Evolutionary conservation across 257 asterid genomes (phyloP), one percentile per base, ranked within the genome.

Genomic region (Jaltomata sinuosa): DNA sequence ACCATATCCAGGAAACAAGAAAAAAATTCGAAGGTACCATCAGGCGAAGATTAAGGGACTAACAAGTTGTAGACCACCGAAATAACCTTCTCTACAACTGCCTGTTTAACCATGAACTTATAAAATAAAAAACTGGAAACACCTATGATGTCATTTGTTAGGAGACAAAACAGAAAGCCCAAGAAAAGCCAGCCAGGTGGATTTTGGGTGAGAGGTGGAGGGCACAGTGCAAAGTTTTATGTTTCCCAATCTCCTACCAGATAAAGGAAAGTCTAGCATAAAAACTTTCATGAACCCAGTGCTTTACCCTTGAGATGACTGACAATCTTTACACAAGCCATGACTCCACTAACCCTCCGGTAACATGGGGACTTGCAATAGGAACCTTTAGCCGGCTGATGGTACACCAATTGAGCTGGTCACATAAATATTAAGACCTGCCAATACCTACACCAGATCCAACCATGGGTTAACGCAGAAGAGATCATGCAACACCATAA

Each of bases 281-380:
- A 72, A n/a, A 74, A 74, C 38, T 45, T 45, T 74, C 38, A 45
- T 22, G 59, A 47, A 27, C 25, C 59, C 22, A 32, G 47, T 40
- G 21, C 57, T 34, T 91, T 91, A 94, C 98, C 93, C 92, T 91
- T 92, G 84, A 89, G 89, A 84, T 83, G 87, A 84, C 85, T 88
- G 80, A 85, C 91, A 36, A 92, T 79, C 87, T 84, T 85, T 80
- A 89, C 86, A 72, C 88, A 89, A 91, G 92, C 97, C 98, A 94
- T 94, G 86, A 86, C 84, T 76, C 86, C 90, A 84, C 93, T 89
- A 92, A 86, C 97, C 98, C 89, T 89, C 93, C 45, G 94, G 94
- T 88, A 86, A 91, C 98, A 94, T 91, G 93, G 92, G 86, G 89
- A 87, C 89, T 86, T 78, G 82, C 81, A 83, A 85, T 83, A 64